phyloP scores from a whole-genome alignment of 139 green algal species.

The Chlamydomonas incerta region DNA sequence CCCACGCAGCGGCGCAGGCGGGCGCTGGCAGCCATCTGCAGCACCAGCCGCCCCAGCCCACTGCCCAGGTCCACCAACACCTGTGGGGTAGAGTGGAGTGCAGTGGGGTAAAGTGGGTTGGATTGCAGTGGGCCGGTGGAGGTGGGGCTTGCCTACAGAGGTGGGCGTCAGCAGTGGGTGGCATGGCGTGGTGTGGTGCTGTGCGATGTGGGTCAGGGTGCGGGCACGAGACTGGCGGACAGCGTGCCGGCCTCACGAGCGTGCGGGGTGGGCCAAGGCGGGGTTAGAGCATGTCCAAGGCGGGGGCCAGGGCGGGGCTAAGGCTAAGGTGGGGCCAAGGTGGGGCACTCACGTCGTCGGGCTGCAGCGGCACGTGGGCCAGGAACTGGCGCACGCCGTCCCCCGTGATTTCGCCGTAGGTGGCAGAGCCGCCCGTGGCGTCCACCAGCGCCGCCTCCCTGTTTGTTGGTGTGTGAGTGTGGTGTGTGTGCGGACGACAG shows the following conservation, averaged over 20 bases:
- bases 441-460: conserved; percentile 50
- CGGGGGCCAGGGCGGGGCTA: too few relatives aligned
- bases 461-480: too few relatives aligned
- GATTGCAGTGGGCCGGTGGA: not conserved
- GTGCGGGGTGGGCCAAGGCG: too few relatives aligned
- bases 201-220: too few relatives aligned
- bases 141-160: not conserved
- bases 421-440: conserved; percentile 44
- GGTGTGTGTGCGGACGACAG: too few relatives aligned
- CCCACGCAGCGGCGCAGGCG: conserved; percentile 38
- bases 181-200: too few relatives aligned
- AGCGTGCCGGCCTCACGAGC: too few relatives aligned
- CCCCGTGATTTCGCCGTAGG: conserved; percentile 56
- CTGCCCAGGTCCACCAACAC: conserved; percentile 57
- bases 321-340: too few relatives aligned
- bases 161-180: too few relatives aligned
- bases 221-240: too few relatives aligned
- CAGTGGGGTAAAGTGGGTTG: not conserved
- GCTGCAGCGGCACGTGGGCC: not conserved
- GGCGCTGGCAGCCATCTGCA: conserved; percentile 44
- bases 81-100: not conserved
- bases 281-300: too few relatives aligned
- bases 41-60: conserved; percentile 44
- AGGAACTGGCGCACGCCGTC: conserved; percentile 38
- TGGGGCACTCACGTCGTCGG: conserved; percentile 10